phyloP scores from a whole-genome alignment of 1,284 basidiomycete species.

The Ceratobasidium sp. region DNA sequence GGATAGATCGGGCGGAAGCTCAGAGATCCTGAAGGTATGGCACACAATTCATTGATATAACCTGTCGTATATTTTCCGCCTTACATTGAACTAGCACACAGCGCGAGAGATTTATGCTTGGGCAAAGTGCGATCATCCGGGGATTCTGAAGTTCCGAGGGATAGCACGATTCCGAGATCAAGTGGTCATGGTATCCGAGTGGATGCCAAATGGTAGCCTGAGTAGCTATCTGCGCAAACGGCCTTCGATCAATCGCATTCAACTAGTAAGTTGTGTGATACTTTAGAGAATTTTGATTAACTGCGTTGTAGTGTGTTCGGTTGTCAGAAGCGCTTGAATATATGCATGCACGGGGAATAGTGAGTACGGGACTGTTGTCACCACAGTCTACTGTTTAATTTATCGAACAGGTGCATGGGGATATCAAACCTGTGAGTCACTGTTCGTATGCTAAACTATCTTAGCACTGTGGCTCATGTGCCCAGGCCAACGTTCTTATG shows the following conservation, averaged over 20 bases:
- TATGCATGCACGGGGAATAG: slow-evolving; percentile 27
- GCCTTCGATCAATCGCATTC: neutral
- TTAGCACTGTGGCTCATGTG: too few relatives aligned
- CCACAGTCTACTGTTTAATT: neutral
- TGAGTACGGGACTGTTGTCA: neutral
- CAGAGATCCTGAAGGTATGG: slow-evolving; percentile 12
- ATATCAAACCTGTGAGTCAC: slow-evolving; percentile 25
- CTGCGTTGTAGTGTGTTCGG: slow-evolving; percentile 14
- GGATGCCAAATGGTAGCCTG: slow-evolving; percentile 18
- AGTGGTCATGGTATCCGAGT: slow-evolving; percentile 19
- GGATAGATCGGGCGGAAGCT: neutral
- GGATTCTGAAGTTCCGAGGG: slow-evolving; percentile 12
- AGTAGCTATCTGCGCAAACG: neutral
- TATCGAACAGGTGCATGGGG: slow-evolving; percentile 24
- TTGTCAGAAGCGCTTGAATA: slow-evolving; percentile 12
- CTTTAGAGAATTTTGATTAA: neutral
- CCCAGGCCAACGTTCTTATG: slow-evolving; percentile 36
- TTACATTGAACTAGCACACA: neutral
- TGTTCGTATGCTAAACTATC: too few relatives aligned
- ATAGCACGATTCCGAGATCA: neutral
- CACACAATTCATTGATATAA: neutral
- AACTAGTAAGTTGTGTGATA: neutral
- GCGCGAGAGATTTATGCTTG: slow-evolving; percentile 36
- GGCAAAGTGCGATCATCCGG: slow-evolving; percentile 32
- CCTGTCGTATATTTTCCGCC: neutral